These are phyloP conservation scores for Aspergillus fischeri DNA, from an alignment of 2,329 filamentous ascomycete species.

Conservation along the genomic window DNA sequence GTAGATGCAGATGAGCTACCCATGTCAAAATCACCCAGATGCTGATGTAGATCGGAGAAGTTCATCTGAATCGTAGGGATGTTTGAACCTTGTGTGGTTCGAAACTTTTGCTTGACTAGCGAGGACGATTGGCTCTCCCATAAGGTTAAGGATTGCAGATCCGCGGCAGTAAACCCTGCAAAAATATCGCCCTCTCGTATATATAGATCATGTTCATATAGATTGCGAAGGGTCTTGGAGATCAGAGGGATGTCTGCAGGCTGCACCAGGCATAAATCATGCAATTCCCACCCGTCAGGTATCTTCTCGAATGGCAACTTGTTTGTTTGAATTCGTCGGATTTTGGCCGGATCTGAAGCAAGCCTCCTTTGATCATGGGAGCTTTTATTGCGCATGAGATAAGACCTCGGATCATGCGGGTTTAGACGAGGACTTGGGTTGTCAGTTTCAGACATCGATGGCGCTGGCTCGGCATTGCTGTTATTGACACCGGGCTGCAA, in stretches of 20 bases:
- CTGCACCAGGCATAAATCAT: conserved; percentile 16
- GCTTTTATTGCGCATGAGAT: conserved; percentile 23
- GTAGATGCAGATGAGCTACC: background rate
- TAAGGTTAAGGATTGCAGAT: conserved; percentile 1
- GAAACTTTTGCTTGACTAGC: conserved; percentile 18
- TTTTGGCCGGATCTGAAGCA: conserved; percentile 2
- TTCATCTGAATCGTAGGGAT: background rate
- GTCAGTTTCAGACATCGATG: background rate
- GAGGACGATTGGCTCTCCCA: conserved; percentile 17
- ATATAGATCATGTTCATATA: conserved; percentile 21
- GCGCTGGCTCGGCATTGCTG: background rate
- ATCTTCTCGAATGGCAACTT: conserved; percentile 30
- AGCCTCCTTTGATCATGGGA: background rate
- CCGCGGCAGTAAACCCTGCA: conserved; percentile 9
- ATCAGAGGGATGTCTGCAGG: conserved; percentile 5
- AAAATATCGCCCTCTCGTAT: conserved; percentile 5
- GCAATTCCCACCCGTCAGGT: conserved; percentile 19
- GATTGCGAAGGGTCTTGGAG: background rate
- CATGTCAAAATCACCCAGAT: background rate
- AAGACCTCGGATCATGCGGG: conserved; percentile 28
- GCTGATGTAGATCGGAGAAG: background rate
- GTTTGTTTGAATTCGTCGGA: conserved; percentile 16
- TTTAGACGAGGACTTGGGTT: conserved; percentile 6
- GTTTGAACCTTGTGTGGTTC: conserved; percentile 3
- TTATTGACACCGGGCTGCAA: conserved; percentile 7